phyloP scores from a whole-genome alignment of 106 monocot genomes.

The Acanthochlamys bracteata region DNA sequence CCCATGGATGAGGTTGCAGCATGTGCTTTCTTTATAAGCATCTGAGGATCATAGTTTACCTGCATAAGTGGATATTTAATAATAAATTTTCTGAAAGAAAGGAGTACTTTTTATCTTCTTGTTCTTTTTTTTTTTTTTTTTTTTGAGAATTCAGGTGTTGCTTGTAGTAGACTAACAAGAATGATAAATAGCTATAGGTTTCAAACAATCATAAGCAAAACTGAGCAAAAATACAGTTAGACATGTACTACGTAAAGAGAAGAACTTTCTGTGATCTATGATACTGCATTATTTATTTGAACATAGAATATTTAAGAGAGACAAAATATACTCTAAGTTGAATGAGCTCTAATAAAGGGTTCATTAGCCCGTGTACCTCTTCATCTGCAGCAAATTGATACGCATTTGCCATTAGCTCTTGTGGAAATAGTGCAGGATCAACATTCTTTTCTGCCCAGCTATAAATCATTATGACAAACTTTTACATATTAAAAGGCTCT shows the following conservation, averaged over 20 bases:
- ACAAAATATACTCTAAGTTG: not conserved
- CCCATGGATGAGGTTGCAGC: slow-evolving; percentile 73
- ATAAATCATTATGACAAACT: slow-evolving; percentile 6
- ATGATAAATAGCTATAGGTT: no score
- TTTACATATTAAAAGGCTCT: no score
- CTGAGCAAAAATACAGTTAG: no score
- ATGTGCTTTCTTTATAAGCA: slow-evolving; percentile 77
- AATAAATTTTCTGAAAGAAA: not conserved
- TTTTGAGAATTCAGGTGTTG: no score
- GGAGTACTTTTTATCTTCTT: no score
- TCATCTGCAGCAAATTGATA: slow-evolving; percentile 53
- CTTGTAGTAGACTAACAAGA: no score
- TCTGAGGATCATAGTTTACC: slow-evolving; percentile 71
- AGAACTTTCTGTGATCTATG: no score
- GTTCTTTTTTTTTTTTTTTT: no score
- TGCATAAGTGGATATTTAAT: slow-evolving; percentile 13
- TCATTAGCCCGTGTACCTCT: slow-evolving; percentile 39
- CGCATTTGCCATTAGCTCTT: slow-evolving; percentile 68
- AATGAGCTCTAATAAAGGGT: not conserved
- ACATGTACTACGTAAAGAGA: no score
- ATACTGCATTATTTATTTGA: no score
- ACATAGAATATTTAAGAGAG: no score
- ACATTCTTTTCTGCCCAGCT: slow-evolving; percentile 87
- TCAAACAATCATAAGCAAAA: no score
- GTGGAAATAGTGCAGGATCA: slow-evolving; percentile 82